These are phyloP conservation scores for Solanum bulbocastanum DNA, from an alignment of 257 asterid species.

Conservation along the genomic window DNA sequence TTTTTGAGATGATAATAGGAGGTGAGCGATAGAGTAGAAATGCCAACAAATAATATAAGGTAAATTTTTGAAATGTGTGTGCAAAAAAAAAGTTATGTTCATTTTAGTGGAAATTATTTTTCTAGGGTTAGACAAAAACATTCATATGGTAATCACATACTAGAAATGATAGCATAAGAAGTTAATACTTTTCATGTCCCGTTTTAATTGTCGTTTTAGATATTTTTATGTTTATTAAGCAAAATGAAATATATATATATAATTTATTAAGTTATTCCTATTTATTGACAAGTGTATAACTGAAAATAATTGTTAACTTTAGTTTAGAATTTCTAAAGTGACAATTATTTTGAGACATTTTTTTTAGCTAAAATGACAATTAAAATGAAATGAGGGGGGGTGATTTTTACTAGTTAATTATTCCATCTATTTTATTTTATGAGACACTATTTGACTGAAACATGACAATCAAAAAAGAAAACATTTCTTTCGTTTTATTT, in stretches of 20 bases:
- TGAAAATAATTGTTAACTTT: not conserved
- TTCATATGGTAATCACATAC: not conserved
- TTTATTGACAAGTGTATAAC: not conserved
- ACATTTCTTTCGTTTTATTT: not conserved
- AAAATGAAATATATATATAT: not conserved
- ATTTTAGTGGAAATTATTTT: not conserved
- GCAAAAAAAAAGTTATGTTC: not conserved
- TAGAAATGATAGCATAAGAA: not conserved
- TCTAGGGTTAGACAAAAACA: not conserved
- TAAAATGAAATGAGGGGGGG: not conserved
- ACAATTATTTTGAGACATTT: not conserved
- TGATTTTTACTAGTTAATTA: not conserved
- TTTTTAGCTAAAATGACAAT: not conserved
- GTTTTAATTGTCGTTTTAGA: not conserved
- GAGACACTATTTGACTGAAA: accelerated
- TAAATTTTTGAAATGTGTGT: not conserved
- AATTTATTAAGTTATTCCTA: too few species aligned
- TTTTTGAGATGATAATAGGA: not conserved
- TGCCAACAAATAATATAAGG: not conserved
- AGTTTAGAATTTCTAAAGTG: not conserved
- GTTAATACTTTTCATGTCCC: not conserved
- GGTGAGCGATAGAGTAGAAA: not conserved
- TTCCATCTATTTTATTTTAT: not conserved
- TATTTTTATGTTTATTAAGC: not conserved
- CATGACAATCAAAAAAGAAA: not conserved